Conservation (phyloP, 768 basidiomycete species). For the Scleroderma citrinum region DNA sequence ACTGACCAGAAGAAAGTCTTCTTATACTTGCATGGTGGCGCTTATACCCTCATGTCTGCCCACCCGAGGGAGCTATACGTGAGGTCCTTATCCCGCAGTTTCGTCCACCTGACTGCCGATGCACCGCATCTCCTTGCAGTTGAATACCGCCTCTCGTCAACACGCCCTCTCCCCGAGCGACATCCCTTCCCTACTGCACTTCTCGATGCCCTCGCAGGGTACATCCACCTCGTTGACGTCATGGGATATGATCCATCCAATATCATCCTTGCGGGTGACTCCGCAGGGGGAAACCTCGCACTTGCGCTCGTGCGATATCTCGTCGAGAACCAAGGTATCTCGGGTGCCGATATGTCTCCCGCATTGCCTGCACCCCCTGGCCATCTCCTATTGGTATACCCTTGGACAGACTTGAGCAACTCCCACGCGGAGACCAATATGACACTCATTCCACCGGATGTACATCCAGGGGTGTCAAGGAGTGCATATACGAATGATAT, state of each 20-base stretch:
- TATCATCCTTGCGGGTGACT: constrained; percentile 35
- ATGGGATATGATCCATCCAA: constrained; percentile 25
- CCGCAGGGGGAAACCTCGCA: constrained; percentile 34
- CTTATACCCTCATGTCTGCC: background rate
- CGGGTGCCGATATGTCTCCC: background rate
- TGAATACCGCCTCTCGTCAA: constrained; percentile 31
- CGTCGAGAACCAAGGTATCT: background rate
- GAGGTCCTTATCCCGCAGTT: background rate
- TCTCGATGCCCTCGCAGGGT: constrained; percentile 32
- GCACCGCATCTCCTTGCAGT: constrained; percentile 8
- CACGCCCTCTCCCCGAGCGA: constrained; percentile 8
- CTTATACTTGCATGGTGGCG: constrained; percentile 1
- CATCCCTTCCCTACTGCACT: constrained; percentile 33
- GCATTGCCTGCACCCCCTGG: constrained; percentile 5
- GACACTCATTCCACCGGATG: too few species aligned
- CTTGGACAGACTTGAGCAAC: constrained; percentile 1
- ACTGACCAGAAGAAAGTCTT: background rate
- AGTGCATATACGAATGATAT: background rate
- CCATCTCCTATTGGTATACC: constrained; percentile 8
- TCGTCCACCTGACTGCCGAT: constrained; percentile 3
- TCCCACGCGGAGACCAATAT: too few species aligned
- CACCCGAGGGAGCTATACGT: background rate
- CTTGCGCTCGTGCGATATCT: constrained; percentile 17
- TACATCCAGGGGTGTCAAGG: too few species aligned
- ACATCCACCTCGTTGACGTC: constrained; percentile 27